Evolutionary conservation across 106 monocot species (phyloP), one percentile per base, ranked within the genome.

Genomic region (Hemerocallis citrina): DNA sequence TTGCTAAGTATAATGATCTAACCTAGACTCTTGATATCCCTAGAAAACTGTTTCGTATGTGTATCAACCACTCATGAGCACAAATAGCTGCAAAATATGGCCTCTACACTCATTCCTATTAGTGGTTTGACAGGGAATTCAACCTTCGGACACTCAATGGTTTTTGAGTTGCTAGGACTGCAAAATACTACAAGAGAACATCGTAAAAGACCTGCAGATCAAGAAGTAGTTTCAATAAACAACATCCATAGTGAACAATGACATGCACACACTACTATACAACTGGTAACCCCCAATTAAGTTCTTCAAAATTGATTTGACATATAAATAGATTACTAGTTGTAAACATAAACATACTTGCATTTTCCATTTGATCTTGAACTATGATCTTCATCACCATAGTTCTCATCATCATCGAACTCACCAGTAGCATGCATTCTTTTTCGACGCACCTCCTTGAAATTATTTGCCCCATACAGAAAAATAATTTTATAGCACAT

Each of bases 71-170:
- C 62, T 88, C 49, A 24, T 88, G 71, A 12, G 91, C 96, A 77
- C 88, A 88, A 61, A 91, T 81, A 15, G 96, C 81, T 34, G 96
- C 87, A 71, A 81, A 98, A 79, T 74, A 98, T 59, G 96, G 96
- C 85, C 32, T 98, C 96, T 5, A 38, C 49, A 52, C 87, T 85
- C 74, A 85, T 98, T 66, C 92, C 96, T 36, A 98, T 62, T 42
- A 98, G 65, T 41, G 96, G 84, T 71, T 77, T 87, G 13, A 92
- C 88, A 63, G 68, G 9, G 75, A 59, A 75, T 92, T 82, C 47
- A 98, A 68, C 45, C 77, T 60, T 13, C 64, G 77, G 45, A 82
- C 14, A 42, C 70, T 82, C 32, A 92, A 24, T 32, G 92, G 92
- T 36, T 55, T 79, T 65, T 36, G 81, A 34, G 66, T 74, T 45